Evolutionary conservation across 2,329 filamentous ascomycete species (phyloP).

Genomic region (Penicillium sp.): DNA sequence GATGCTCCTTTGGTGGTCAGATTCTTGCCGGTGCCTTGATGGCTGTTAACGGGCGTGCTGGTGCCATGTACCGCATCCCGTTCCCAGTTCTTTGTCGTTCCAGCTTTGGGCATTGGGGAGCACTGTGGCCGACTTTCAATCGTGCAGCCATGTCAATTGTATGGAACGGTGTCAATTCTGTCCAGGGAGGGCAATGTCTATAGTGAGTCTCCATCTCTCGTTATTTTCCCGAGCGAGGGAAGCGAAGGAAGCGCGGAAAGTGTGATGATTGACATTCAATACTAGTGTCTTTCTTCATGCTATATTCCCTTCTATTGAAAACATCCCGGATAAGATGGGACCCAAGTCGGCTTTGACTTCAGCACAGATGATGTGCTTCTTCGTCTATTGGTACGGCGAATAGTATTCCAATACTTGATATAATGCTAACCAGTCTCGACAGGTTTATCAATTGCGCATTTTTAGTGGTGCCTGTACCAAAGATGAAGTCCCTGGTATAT

Average conservation of each 20-base stretch:
- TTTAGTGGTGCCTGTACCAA: constrained; percentile 40
- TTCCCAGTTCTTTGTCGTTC: constrained; percentile 46
- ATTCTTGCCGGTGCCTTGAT: constrained; percentile 35
- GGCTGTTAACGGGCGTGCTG: constrained; percentile 44
- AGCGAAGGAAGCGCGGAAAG: background rate
- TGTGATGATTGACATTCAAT: background rate
- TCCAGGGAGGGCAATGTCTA: constrained; percentile 40
- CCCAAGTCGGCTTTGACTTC: constrained; percentile 41
- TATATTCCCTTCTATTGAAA: constrained; percentile 42
- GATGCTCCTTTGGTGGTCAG: constrained; percentile 43
- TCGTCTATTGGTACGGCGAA: constrained; percentile 37
- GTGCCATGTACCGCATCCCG: constrained; percentile 46
- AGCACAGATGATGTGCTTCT: constrained; percentile 45
- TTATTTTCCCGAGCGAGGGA: background rate
- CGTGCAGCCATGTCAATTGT: constrained; percentile 48
- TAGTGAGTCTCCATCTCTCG: constrained; percentile 20
- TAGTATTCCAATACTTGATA: background rate
- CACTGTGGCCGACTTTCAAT: constrained; percentile 42
- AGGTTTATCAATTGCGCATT: constrained; percentile 41
- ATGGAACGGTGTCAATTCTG: constrained; percentile 46
- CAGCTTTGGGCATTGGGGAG: constrained; percentile 47
- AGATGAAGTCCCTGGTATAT: constrained; percentile 38
- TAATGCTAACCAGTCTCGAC: background rate
- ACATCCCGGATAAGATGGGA: constrained; percentile 43
- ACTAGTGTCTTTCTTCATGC: constrained; percentile 42